Conservation (phyloP, 768 basidiomycete species). For the Cystobasidium ongulense region DNA sequence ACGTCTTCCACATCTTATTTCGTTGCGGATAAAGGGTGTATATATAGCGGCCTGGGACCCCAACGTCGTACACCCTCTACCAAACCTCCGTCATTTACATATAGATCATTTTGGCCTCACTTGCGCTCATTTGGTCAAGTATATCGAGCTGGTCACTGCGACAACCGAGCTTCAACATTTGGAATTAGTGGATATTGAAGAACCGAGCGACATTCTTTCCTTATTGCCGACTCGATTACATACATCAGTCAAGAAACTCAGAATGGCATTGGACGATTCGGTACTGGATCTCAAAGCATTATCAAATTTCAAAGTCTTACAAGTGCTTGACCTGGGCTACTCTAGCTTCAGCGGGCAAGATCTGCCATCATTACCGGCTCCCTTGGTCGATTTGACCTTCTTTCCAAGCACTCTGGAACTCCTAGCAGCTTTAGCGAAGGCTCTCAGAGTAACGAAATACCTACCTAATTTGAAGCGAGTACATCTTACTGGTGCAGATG, state of each 20-base stretch:
- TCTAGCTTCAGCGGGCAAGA: background rate
- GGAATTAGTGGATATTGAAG: background rate
- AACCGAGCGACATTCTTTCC: background rate
- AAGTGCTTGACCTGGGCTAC: background rate
- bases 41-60: background rate
- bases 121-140: background rate
- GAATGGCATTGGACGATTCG: background rate
- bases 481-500: background rate
- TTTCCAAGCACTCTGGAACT: slow-evolving; percentile 1
- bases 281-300: background rate
- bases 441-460: background rate
- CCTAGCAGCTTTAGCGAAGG: background rate
- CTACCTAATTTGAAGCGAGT: background rate
- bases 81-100: background rate
- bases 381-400: background rate
- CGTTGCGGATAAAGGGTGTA: background rate
- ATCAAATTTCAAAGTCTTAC: background rate
- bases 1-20: background rate
- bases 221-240: background rate
- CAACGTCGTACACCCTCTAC: background rate
- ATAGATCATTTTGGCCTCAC: background rate
- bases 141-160: background rate
- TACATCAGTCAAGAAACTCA: background rate
- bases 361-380: background rate
- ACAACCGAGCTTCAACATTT: background rate